phyloP scores from a whole-genome alignment of 345 rosid species.

The Pseudoturritis turrita region DNA sequence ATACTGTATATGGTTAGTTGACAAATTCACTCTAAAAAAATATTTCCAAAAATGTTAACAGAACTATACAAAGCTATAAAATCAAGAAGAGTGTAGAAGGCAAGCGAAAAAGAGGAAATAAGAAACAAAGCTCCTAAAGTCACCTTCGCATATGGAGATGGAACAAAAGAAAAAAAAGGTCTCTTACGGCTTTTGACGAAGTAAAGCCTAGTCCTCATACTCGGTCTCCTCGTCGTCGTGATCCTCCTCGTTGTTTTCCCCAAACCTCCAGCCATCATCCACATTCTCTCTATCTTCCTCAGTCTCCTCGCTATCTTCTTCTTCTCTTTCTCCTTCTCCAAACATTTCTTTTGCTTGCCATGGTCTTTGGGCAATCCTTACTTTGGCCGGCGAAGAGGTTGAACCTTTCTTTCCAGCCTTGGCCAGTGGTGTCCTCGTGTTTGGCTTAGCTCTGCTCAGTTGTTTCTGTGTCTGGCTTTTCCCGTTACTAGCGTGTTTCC shows the following conservation, averaged over 20 bases:
- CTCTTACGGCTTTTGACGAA: background rate
- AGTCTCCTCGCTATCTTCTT: slow-evolving; percentile 86
- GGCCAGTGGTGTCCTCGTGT: slow-evolving; percentile 58
- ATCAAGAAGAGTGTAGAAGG: background rate
- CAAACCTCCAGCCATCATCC: slow-evolving; percentile 82
- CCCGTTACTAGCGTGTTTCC: slow-evolving; percentile 51
- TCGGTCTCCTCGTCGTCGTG: slow-evolving; percentile 97
- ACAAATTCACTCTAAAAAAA: background rate
- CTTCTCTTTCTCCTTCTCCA: slow-evolving; percentile 49
- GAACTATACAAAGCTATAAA: slow-evolving; percentile 4
- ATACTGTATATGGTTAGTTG: no score
- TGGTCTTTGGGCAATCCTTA: slow-evolving; percentile 45
- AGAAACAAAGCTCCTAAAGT: background rate
- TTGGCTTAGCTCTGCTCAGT: slow-evolving; percentile 56
- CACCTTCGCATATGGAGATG: background rate
- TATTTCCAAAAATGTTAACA: background rate
- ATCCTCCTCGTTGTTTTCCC: slow-evolving; percentile 57
- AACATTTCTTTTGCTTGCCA: slow-evolving; percentile 66
- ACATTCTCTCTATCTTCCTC: slow-evolving; percentile 84
- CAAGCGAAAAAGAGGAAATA: background rate
- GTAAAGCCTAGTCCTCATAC: slow-evolving; percentile 60
- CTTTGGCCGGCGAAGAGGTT: slow-evolving; percentile 49
- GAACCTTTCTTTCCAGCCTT: slow-evolving; percentile 59
- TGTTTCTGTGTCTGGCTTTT: slow-evolving; percentile 53
- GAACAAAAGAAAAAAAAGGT: background rate